A percentile compares a stretch with the other conserved stretches of the same genome.
Evolutionary conservation across 768 basidiomycete species (phyloP).

Genomic region (Rhodotorula graminis): DNA sequence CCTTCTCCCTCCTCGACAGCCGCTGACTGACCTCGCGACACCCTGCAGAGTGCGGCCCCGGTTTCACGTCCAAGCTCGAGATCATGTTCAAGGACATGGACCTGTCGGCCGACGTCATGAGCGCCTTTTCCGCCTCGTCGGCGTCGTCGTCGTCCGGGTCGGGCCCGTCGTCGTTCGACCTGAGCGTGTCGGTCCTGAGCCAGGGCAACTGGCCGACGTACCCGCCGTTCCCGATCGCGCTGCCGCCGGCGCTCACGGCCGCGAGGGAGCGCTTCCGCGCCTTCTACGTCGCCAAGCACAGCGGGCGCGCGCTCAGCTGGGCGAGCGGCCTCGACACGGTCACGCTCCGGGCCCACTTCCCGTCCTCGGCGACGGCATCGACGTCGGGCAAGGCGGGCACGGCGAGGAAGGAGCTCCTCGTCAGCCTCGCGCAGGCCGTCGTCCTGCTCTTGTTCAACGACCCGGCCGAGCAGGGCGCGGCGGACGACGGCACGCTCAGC

Average conservation of each 20-base stretch:
- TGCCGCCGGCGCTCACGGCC: conserved; percentile 65
- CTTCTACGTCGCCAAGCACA: conserved; percentile 76
- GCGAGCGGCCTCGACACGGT: conserved; percentile 80
- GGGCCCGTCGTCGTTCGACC: conserved; percentile 51
- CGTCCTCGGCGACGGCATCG: conserved; percentile 32
- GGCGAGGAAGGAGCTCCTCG: conserved; percentile 71
- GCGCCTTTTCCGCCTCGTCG: conserved; percentile 55
- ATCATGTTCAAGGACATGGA: conserved; percentile 68
- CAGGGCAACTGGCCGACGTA: conserved; percentile 73
- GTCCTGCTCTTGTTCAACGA: conserved; percentile 82
- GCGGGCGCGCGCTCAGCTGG: conserved; percentile 73
- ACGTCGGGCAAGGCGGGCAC: conserved; percentile 1
- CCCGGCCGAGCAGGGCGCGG: not conserved
- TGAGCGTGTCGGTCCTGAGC: conserved; percentile 77
- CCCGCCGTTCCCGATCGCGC: conserved; percentile 47
- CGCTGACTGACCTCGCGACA: not conserved
- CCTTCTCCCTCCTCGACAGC: fast-evolving
- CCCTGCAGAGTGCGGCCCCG: conserved; percentile 80
- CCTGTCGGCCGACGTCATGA: conserved; percentile 64
- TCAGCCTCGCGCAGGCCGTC: conserved; percentile 85
- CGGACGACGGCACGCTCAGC: conserved; percentile 51
- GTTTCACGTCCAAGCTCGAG: conserved; percentile 80
- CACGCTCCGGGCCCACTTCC: conserved; percentile 67
- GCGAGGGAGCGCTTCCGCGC: conserved; percentile 60
- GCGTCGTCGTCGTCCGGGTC: conserved; percentile 34